These are phyloP conservation scores for Colletotrichum tamarilloi DNA, from an alignment of 2,329 filamentous ascomycete species.

Conservation along the genomic window DNA sequence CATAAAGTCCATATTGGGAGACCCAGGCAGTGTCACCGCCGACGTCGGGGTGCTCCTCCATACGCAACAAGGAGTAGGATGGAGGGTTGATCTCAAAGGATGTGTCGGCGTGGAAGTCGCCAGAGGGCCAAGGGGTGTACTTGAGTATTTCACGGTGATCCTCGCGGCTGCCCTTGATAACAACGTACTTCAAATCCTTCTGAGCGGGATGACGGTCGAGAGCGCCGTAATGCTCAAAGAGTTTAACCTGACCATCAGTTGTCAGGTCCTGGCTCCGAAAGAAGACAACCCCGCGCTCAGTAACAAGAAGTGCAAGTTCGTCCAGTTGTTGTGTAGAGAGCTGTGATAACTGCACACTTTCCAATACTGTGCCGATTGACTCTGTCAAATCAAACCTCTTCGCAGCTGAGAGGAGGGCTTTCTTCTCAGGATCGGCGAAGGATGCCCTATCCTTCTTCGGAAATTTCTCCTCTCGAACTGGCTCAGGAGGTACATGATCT, in stretches of 20 bases:
- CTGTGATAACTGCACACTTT: slow-evolving; percentile 56
- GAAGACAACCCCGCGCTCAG: slow-evolving; percentile 59
- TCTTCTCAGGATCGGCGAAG: slow-evolving; percentile 58
- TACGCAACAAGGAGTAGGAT: slow-evolving; percentile 60
- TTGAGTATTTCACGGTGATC: slow-evolving; percentile 56
- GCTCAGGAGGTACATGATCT: slow-evolving; percentile 52
- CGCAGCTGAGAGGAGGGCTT: slow-evolving; percentile 52
- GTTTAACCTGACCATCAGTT: slow-evolving; percentile 52
- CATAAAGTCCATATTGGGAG: slow-evolving; percentile 58
- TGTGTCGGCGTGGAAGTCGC: slow-evolving; percentile 61
- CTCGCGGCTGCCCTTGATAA: slow-evolving; percentile 56
- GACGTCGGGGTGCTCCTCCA: slow-evolving; percentile 60
- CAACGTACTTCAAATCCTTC: slow-evolving; percentile 54
- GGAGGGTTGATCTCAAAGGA: slow-evolving; percentile 63
- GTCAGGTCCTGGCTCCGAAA: slow-evolving; percentile 60
- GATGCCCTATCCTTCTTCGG: slow-evolving; percentile 50
- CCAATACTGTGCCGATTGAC: slow-evolving; percentile 53
- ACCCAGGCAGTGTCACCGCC: slow-evolving; percentile 61
- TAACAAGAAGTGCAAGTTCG: slow-evolving; percentile 60
- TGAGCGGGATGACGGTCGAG: slow-evolving; percentile 60
- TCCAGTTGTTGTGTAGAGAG: slow-evolving; percentile 58
- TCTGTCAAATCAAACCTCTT: slow-evolving; percentile 54
- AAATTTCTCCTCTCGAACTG: slow-evolving; percentile 42
- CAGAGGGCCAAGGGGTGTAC: slow-evolving; percentile 59
- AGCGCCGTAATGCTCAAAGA: slow-evolving; percentile 61